Evolutionary conservation across 2,329 filamentous ascomycete genomes (phyloP), one percentile per base, ranked within the genome.

Genomic region (Colletotrichum salicis): DNA sequence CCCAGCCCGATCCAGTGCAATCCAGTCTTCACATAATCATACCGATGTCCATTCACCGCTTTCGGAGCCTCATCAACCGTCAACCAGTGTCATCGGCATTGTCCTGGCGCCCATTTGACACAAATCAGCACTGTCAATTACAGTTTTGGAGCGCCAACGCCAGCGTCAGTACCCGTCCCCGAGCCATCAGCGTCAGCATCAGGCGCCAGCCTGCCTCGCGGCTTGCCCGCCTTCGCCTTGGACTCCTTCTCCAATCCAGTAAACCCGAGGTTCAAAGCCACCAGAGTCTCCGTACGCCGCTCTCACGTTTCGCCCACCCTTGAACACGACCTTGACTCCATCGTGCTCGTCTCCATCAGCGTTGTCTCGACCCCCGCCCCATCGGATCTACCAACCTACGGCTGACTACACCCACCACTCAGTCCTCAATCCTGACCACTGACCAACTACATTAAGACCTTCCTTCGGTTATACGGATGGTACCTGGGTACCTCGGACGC

Each of bases 1-100:
- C 29, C 54, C 55, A 70, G 59, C 60, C 48, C 59, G 57, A 35
- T 55, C 69, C 65, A 64, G 68, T 57, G 7, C 56, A 56, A 31
- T 58, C 67, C 62, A 64, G 61, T 56, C 52, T 33, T 29, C 35
- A 33, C 27, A 10, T 10, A 22, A 58, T 31, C 33, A 55, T 55
- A 48, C 24, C 60, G 48, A 51, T 54, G 60, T 48, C 31, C 31
- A 35, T 48, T 45, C 33, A 57, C 70, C 70, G 70, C 58, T 72
- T 72, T 71, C 70, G 62, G 67, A 67, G 70, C 70, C 61, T 72
- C 33, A 56, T 67, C 62, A 51, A 52, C 56, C 24, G 61, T 45
- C 61, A 51, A 51, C 33, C 61, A 37, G 60, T 63, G 70, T 72
- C 70, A 67, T 71, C 41, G 67, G 51, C 61, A 67, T 71, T 67